These are phyloP conservation scores for Tirmania nivea DNA, from an alignment of 495 filamentous ascomycete genomes.

Conservation along the genomic window DNA sequence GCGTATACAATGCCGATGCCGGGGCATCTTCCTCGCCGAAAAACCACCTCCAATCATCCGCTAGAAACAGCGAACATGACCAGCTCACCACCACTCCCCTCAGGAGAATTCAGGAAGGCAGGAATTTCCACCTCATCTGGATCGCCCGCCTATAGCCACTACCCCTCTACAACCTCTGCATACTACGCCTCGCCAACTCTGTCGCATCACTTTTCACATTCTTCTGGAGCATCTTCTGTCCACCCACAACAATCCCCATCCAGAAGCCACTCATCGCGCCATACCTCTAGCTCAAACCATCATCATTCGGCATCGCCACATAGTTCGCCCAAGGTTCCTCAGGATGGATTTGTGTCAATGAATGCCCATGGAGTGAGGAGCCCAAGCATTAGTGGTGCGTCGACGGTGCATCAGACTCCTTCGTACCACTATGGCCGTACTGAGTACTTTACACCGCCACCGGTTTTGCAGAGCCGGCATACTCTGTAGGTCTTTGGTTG, in stretches of 20 bases:
- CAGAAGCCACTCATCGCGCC: not conserved
- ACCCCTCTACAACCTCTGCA: not conserved
- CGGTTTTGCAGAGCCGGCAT: no score
- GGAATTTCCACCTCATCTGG: not conserved
- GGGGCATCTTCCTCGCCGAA: not conserved
- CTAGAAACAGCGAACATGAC: not conserved
- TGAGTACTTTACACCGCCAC: no score
- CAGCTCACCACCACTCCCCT: not conserved
- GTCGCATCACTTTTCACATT: not conserved
- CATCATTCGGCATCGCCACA: not conserved
- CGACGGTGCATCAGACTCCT: not conserved
- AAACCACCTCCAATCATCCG: not conserved
- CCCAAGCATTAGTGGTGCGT: not conserved
- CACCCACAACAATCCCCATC: not conserved
- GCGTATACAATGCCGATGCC: not conserved
- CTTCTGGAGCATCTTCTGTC: not conserved
- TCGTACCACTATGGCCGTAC: not conserved
- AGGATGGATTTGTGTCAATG: not conserved
- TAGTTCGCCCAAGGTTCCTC: not conserved
- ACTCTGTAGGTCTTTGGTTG: no score
- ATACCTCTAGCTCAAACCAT: not conserved
- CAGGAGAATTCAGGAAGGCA: not conserved
- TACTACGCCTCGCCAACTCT: not conserved
- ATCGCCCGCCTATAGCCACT: not conserved
- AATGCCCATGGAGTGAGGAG: not conserved